Base-by-base conservation (phyloP, 495 filamentous ascomycete genomes). In the Talaromyces trachyspermus region DNA sequence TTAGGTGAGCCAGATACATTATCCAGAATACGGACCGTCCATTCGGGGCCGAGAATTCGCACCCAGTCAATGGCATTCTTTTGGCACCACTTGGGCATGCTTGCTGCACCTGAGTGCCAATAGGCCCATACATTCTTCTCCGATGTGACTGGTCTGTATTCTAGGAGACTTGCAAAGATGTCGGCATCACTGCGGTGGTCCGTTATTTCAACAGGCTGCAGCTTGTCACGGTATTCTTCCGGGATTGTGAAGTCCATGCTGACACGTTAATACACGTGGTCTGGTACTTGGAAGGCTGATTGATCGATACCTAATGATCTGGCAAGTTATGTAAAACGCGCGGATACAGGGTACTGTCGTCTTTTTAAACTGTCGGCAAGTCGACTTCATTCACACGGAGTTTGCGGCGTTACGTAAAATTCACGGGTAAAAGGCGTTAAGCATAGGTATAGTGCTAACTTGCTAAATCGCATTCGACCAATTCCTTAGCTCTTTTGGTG, bases 41-140 rank as follows among this genome's bases (percentile, higher is more conserved):
- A 62, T 0, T 33, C 15, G 0, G 54, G 44, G 1, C 54, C 56
- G 19, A 33, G 35, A 10, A 45, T 18, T 11, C 59, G 56, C 3
- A 46, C 45, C 59, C 59, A 62, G 50, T 50, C 46, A 29, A 56
- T 40, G 5, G 56, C 50, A 41, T 59, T 62, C 3, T 52, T 44
- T 45, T 62, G 52, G 18, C 29, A 39, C 56, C 59, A 62, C 8
- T n/a, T 5, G 0, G 52, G 56, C 59, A 59, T 59, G 5, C 33
- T 26, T n/a, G 10, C 5, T 5, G 55, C 23, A 0, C 59, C 59
- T 6, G 49, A 15, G 30, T 62, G 49, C 59, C 59, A 62, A 40
- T 49, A 62, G 26, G 59, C 59, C 59, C 59, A 62, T 5, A 62
- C 27, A 29, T 62, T 59, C 37, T 51, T 54, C 37, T 62, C 56